A percentile compares a stretch with the other conserved stretches of the same genome.
These are phyloP conservation scores for Scenedesmus sp. DNA, from an alignment of 163 green algal genomes.

Conservation along the genomic window DNA sequence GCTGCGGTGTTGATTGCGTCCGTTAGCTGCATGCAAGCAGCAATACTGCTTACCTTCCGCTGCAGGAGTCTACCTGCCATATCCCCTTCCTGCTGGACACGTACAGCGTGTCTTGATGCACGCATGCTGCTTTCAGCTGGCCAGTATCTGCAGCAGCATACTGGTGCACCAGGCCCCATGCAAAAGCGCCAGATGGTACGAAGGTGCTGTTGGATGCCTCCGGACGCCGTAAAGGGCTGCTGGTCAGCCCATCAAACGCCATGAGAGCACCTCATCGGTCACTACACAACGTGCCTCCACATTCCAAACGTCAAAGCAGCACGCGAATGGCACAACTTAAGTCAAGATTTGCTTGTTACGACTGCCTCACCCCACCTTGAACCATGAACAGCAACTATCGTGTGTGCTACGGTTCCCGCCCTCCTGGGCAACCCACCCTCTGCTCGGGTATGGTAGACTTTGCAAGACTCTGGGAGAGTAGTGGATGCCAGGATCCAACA, in stretches of 20 bases:
- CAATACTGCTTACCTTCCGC: not conserved
- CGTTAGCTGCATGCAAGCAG: not conserved
- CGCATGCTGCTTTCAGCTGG: slow-evolving; percentile 43
- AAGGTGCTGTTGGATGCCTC: not conserved
- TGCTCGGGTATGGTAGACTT: no score
- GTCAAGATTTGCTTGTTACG: not conserved
- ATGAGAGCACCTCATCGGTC: not conserved
- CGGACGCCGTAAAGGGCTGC: not conserved
- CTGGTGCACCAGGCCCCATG: slow-evolving; percentile 28
- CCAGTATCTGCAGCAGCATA: slow-evolving; percentile 28
- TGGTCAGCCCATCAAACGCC: slow-evolving; percentile 32
- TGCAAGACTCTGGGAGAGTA: no score
- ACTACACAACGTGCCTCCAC: not conserved
- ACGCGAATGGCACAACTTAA: not conserved
- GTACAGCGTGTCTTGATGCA: slow-evolving; percentile 11
- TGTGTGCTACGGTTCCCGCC: not conserved
- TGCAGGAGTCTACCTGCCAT: not conserved
- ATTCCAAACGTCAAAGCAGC: not conserved
- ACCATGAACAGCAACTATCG: not conserved
- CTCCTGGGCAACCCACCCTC: not conserved
- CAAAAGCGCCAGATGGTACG: not conserved
- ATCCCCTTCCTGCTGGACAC: slow-evolving; percentile 31
- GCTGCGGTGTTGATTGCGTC: not conserved
- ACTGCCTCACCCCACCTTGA: no score
- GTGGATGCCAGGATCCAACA: no score